These are phyloP conservation scores for Coix lacrymajobi DNA, from an alignment of 176 grass and related monocot species.

Conservation along the genomic window DNA sequence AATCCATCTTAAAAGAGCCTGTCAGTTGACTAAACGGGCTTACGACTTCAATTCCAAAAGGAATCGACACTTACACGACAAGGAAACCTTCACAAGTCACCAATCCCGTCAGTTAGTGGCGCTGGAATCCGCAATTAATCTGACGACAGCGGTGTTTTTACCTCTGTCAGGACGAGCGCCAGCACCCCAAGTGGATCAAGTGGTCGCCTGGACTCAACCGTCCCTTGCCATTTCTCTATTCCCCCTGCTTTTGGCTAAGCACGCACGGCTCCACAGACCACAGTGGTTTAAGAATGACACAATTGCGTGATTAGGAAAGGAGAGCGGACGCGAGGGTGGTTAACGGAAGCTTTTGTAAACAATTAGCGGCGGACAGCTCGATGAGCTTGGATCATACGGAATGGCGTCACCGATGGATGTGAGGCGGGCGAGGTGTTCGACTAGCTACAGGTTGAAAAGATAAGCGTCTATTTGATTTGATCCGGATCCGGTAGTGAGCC, in stretches of 20 bases:
- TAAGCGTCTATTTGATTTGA: background rate
- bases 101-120: background rate
- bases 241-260: background rate
- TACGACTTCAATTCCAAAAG: background rate
- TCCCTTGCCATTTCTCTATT: background rate
- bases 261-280: background rate
- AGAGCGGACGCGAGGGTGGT: background rate
- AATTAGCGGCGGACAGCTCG: background rate
- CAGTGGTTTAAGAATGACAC: background rate
- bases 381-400: background rate
- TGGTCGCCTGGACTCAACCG: background rate
- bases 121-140: background rate
- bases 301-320: background rate
- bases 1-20: slow-evolving; percentile 12
- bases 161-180: background rate
- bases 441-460: background rate
- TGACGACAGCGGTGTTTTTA: slow-evolving; percentile 11
- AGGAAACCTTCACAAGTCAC: background rate
- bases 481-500: background rate
- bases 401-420: background rate
- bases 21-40: slow-evolving; percentile 6
- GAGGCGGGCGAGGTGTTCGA: background rate
- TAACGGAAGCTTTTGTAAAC: background rate
- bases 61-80: slow-evolving; percentile 10
- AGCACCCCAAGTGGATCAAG: slow-evolving; percentile 22